These are phyloP conservation scores for Dalechampia spathulata DNA, from an alignment of 441 rosid species.

Conservation along the genomic window DNA sequence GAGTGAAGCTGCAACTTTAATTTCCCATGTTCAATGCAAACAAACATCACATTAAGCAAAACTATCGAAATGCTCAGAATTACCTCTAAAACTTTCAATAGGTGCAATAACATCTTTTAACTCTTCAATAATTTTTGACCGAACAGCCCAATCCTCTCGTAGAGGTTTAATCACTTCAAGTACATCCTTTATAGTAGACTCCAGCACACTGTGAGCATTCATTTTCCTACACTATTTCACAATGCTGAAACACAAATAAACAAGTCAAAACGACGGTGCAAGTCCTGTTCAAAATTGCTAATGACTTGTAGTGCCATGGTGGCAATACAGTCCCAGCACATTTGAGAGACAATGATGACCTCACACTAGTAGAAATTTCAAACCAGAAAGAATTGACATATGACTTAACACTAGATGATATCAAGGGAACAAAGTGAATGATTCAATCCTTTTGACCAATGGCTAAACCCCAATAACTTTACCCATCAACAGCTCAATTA, in stretches of 20 bases:
- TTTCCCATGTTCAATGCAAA: neutral
- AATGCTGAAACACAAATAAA: slow-evolving; percentile 14
- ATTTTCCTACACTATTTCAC: slow-evolving; percentile 26
- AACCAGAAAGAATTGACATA: too few species aligned
- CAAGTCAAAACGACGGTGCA: slow-evolving; percentile 14
- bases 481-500: neutral
- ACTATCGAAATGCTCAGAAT: slow-evolving; percentile 10
- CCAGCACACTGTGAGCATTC: slow-evolving; percentile 38
- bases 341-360: too few species aligned
- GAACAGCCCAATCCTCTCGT: slow-evolving; percentile 41
- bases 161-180: slow-evolving; percentile 55
- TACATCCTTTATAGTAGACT: slow-evolving; percentile 45
- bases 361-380: too few species aligned
- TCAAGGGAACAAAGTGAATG: neutral
- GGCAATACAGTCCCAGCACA: too few species aligned
- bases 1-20: too few species aligned
- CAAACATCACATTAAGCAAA: neutral
- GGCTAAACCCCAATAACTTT: neutral
- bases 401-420: too few species aligned
- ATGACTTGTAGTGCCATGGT: too few species aligned
- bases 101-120: slow-evolving; percentile 44
- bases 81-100: slow-evolving; percentile 72
- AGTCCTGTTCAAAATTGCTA: too few species aligned
- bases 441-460: neutral
- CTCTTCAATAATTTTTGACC: slow-evolving; percentile 44